phyloP scores from a whole-genome alignment of 257 asterid genomes.

The Eucommia ulmoides region DNA sequence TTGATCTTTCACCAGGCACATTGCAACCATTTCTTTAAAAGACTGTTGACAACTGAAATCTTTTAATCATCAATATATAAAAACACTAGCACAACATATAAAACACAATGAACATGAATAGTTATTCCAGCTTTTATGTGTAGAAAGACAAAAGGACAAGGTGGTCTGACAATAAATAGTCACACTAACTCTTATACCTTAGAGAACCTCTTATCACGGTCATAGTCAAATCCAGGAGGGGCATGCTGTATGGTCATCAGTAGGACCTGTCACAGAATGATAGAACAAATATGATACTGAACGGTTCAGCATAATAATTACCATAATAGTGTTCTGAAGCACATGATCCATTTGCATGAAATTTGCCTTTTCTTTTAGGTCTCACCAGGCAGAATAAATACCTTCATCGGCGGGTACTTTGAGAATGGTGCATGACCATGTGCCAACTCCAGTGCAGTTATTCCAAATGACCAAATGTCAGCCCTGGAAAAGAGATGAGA shows the following conservation, averaged over 20 bases:
- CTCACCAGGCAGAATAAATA: constrained; percentile 16
- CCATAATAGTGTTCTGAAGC: too few species aligned
- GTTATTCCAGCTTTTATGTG: too few species aligned
- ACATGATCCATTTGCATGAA: background rate
- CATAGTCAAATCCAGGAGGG: constrained; percentile 99
- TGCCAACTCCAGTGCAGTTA: constrained; percentile 97
- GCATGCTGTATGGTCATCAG: constrained; percentile 98
- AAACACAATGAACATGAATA: too few species aligned
- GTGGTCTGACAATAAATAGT: too few species aligned
- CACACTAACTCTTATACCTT: constrained; percentile 69
- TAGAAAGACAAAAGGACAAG: too few species aligned
- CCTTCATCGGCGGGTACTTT: constrained; percentile 99
- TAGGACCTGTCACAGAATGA: constrained; percentile 52
- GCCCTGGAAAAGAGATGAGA: constrained; percentile 72
- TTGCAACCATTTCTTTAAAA: constrained; percentile 98
- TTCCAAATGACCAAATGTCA: constrained; percentile 98
- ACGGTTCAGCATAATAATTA: background rate
- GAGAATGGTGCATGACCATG: constrained; percentile 99
- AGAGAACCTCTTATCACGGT: constrained; percentile 95
- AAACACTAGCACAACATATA: too few species aligned
- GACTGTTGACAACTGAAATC: constrained; percentile 43
- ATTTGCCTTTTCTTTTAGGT: constrained; percentile 1
- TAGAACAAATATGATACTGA: constrained; percentile 3
- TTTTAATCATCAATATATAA: constrained; percentile 16
- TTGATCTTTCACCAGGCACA: constrained; percentile 99